A percentile compares a stretch with the other conserved stretches of the same genome.
phyloP scores from a whole-genome alignment of 2,329 filamentous ascomycete species.

The Grosmannia clavigera region DNA sequence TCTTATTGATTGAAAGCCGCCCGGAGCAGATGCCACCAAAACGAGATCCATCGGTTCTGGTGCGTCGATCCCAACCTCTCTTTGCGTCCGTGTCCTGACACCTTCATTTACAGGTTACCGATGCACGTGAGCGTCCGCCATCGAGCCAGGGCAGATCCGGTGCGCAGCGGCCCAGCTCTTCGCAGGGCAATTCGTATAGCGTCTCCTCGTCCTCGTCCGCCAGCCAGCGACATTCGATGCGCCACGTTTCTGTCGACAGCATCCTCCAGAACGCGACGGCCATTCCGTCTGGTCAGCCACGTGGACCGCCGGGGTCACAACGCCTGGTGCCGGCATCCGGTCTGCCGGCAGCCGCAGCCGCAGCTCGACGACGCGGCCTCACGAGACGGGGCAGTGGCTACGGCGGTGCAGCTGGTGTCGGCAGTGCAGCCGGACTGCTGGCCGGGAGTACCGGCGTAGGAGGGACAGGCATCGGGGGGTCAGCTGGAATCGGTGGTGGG shows the following conservation, averaged over 20 bases:
- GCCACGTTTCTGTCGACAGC: slow-evolving; percentile 83
- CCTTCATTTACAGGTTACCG: slow-evolving; percentile 34
- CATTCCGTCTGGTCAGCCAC: slow-evolving; percentile 86
- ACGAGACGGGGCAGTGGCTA: slow-evolving; percentile 13
- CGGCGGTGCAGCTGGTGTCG: slow-evolving; percentile 19
- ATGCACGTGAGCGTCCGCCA: slow-evolving; percentile 35
- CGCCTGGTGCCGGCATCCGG: slow-evolving; percentile 15
- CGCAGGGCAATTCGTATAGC: not conserved
- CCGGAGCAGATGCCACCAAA: slow-evolving; percentile 20
- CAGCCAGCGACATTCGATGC: slow-evolving; percentile 38
- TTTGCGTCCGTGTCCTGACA: not conserved
- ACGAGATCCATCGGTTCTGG: slow-evolving; percentile 49
- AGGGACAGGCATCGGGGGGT: slow-evolving; percentile 15
- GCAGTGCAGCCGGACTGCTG: not conserved
- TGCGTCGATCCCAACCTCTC: slow-evolving; percentile 19
- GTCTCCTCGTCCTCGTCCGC: slow-evolving; percentile 10
- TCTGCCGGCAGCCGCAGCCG: slow-evolving; percentile 1
- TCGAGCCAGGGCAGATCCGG: slow-evolving; percentile 15
- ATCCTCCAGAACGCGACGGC: slow-evolving; percentile 89
- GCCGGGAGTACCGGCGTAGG: slow-evolving; percentile 15
- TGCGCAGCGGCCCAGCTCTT: slow-evolving; percentile 8
- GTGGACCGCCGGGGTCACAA: slow-evolving; percentile 53
- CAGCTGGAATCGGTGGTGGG: not conserved
- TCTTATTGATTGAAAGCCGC: too few species aligned
- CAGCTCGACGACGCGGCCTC: slow-evolving; percentile 7